These are phyloP conservation scores for Candida anutae DNA, from an alignment of 1,139 yeast genomes.

Conservation along the genomic window DNA sequence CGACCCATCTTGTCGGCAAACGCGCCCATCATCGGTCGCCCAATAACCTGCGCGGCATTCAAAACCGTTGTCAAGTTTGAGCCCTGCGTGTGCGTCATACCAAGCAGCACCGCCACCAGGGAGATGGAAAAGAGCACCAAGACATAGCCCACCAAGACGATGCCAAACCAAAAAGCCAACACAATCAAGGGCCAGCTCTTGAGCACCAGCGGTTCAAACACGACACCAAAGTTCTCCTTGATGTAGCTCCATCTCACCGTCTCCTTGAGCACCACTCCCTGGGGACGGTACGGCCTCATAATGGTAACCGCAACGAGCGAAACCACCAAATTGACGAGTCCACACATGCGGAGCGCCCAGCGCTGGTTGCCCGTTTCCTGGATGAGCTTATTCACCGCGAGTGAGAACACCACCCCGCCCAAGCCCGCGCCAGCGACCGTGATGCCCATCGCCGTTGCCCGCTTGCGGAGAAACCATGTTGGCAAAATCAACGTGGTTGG, in stretches of 20 bases:
- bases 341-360: constrained; percentile 64
- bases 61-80: constrained; percentile 53
- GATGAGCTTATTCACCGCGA: constrained; percentile 41
- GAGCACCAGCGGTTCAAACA: constrained; percentile 25
- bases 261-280: constrained; percentile 17
- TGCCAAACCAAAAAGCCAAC: constrained; percentile 48
- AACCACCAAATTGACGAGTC: constrained; percentile 38
- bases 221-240: constrained; percentile 12
- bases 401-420: constrained; percentile 55
- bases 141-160: constrained; percentile 50
- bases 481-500: constrained; percentile 55
- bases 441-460: constrained; percentile 56
- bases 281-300: constrained; percentile 38
- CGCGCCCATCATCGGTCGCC: constrained; percentile 57
- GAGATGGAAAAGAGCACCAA: constrained; percentile 55
- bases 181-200: constrained; percentile 31
- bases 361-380: constrained; percentile 45
- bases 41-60: constrained; percentile 57
- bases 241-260: constrained; percentile 16
- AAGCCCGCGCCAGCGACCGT: constrained; percentile 57
- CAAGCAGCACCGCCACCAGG: constrained; percentile 54
- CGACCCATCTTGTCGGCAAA: constrained; percentile 55
- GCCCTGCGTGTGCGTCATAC: constrained; percentile 48
- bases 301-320: constrained; percentile 28
- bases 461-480: constrained; percentile 51